Base-by-base conservation (phyloP, 331 rosid species). In the Pyrus hybrid region DNA sequence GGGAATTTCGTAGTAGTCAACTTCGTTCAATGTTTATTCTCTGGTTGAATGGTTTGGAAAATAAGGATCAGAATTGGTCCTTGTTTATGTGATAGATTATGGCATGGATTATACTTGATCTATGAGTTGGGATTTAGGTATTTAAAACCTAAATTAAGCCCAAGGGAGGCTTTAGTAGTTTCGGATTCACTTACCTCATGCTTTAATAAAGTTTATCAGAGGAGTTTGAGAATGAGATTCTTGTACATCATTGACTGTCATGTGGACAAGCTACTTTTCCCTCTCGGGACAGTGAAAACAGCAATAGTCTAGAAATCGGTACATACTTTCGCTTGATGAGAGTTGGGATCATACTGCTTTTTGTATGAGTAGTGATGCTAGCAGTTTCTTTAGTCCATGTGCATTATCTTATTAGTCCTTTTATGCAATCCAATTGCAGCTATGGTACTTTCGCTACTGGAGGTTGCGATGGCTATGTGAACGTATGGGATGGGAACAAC, bases 401-500 rank as follows among this genome's bases (percentile, higher is more conserved):
- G 75, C 70, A 61, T 69, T 17, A 26, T 71, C n/a, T 64, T 17
- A 63, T 41, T 64, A 13, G 68, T 60, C 47, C 20, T 54, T 57
- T 65, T 58, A 60, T 56, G 43, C 67, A 81, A 80, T 78, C 84
- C 68, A 69, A 72, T 68, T 45, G 81, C 87, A 95, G 99, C 76
- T 92, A 95, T 70, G 99, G 99, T 73, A 95, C 99, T 58, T 95
- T 95, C 82, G 99, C 94, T 61, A 92, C 99, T 1, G 99, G 99
- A 82, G 99, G 99, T 77, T 95, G 98, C 83, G 99, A 95, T 25
- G 99, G 99, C 17, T 92, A 80, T 77, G 99, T 92, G 56, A 95
- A 95, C 45, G 98, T 95, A 57, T 95, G 99, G 99, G 99, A 95
- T 53, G 99, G 99, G 78, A 95, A 91, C 87, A 95, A 95, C 84